Conservation (phyloP, 176 grass and related monocot genomes). For the Puccinellia tenuiflora region DNA sequence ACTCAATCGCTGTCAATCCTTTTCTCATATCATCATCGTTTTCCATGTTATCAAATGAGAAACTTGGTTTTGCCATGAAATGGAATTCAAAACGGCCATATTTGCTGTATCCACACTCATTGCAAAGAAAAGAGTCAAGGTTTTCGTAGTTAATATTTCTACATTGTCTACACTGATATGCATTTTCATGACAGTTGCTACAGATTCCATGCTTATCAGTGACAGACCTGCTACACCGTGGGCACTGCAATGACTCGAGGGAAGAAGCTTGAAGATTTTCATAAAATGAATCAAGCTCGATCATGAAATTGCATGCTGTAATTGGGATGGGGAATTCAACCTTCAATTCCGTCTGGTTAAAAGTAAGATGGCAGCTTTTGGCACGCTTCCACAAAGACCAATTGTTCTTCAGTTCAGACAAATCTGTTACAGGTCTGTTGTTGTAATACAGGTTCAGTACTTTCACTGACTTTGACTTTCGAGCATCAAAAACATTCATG, state of each 20-base stretch:
- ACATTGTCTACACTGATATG: conserved; percentile 95
- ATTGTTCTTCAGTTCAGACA: conserved; percentile 97
- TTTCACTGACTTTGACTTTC: conserved; percentile 95
- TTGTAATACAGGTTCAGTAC: conserved; percentile 95
- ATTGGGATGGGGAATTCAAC: conserved; percentile 96
- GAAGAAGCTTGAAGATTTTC: conserved; percentile 98
- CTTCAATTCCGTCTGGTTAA: conserved; percentile 90
- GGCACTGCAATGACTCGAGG: conserved; percentile 96
- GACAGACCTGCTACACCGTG: conserved; percentile 88
- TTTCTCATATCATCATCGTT: conserved; percentile 98
- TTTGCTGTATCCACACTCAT: conserved; percentile 99
- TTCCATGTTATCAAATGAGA: conserved; percentile 98
- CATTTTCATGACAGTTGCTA: conserved; percentile 98
- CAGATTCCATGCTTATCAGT: conserved; percentile 98
- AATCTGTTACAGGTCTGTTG: conserved; percentile 74
- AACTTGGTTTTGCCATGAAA: conserved; percentile 98
- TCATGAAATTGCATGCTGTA: conserved; percentile 98
- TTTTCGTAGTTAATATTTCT: conserved; percentile 99
- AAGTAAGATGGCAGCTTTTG: conserved; percentile 90
- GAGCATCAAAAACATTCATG: conserved; percentile 99
- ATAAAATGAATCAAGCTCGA: conserved; percentile 98
- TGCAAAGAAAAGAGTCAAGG: conserved; percentile 97
- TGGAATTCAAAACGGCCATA: conserved; percentile 99
- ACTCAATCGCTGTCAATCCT: conserved; percentile 92
- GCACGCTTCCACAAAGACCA: conserved; percentile 98